phyloP scores from a whole-genome alignment of 805 yeast genomes.

The Yarrowia bubula region DNA sequence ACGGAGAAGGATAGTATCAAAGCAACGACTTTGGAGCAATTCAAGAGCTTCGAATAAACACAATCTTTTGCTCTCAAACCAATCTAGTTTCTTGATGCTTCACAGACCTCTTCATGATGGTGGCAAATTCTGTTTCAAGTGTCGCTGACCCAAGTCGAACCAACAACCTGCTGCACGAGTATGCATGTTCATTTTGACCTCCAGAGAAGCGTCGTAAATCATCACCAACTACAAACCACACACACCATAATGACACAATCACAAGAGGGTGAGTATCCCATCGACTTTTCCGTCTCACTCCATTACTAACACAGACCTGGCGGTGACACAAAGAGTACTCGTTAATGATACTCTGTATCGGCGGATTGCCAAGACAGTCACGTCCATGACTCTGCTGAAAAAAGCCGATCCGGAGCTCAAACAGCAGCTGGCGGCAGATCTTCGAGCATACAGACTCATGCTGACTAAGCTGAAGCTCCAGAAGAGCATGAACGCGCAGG shows the following conservation, averaged over 20 bases:
- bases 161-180: background rate
- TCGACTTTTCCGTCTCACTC: background rate
- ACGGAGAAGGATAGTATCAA: too few species aligned
- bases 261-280: background rate
- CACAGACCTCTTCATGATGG: background rate
- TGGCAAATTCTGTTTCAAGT: background rate
- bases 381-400: background rate
- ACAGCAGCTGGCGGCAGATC: constrained; percentile 2
- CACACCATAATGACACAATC: constrained; percentile 4
- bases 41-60: too few species aligned
- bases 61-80: too few species aligned
- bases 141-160: background rate
- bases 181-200: constrained; percentile 6
- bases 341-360: constrained; percentile 1
- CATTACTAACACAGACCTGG: constrained; percentile 1
- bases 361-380: constrained; percentile 8
- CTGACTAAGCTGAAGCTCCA: constrained; percentile 12
- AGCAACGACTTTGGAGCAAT: too few species aligned
- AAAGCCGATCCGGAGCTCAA: background rate
- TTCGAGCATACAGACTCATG: constrained; percentile 19
- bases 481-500: constrained; percentile 1
- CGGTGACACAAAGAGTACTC: constrained; percentile 12
- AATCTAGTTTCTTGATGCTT: too few species aligned
- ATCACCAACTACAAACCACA: background rate
- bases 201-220: background rate